Evolutionary conservation across 2,329 filamentous ascomycete genomes (phyloP), one percentile per base, ranked within the genome.

Genomic region (Fusarium guadeloupense): DNA sequence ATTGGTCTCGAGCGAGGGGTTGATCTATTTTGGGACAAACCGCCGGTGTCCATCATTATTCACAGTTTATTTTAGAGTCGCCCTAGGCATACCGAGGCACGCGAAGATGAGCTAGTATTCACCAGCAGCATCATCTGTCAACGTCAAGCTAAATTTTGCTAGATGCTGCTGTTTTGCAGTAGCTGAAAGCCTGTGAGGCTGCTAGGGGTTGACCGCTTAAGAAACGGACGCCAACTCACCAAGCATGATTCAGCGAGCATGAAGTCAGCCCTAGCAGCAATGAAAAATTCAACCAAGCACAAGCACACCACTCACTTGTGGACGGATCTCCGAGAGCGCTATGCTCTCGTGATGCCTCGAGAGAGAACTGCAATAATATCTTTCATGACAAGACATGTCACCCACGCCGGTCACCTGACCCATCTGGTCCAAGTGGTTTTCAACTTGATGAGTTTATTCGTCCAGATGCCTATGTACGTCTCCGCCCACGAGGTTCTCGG

Each of bases 1-100:
- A n/a, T 28, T 19, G 17, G 17, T 49, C 23, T 39, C 35, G 41
- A 44, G 16, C 23, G 39, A 51, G 33, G 39, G 41, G 47, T 26
- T 30, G 42, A 34, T 57, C 61, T 65, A 65, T 64, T 64, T 64
- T 64, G 17, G 61, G 61, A 57, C 48, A 64, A 42, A 49, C 25
- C 25, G 43, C 61, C 61, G 56, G 30, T 19, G 38, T 37, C 35
- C 35, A 49, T 20, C 34, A 28, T 49, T 34, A 25, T 46, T 26
- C 26, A 35, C 30, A 14, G 13, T 10, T 16, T 12, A 13, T 17
- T 28, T 49, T 44, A 19, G 19, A 40, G 25, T n/a, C 17, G 16
- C 23, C 49, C 13, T 20, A 23, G 33, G 17, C 21, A 26, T 56
- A 45, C 51, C 30, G 14, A 51, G 54, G 41, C 30, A 19, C n/a